Percentiles rank a stretch among this genome's conserved stretches.
phyloP scores from a whole-genome alignment of 2,329 filamentous ascomycete species.

The Huntiella omanensis region DNA sequence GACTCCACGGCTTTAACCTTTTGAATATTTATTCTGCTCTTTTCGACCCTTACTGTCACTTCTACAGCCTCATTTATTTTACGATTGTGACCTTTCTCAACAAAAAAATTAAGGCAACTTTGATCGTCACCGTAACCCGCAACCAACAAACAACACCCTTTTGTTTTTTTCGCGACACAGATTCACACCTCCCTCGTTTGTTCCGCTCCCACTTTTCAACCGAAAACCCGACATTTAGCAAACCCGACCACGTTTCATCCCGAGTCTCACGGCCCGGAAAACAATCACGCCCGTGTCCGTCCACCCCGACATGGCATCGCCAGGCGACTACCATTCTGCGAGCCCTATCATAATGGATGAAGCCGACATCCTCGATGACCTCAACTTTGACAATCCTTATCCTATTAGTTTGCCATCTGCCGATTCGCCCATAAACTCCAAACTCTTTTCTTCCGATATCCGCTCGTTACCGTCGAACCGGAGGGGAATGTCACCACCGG shows the following conservation, averaged over 20 bases:
- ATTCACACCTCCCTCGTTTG: background rate
- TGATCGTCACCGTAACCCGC: too few relatives aligned
- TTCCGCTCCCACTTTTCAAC: background rate
- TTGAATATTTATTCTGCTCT: too few relatives aligned
- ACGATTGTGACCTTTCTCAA: too few relatives aligned
- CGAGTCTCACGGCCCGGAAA: slow-evolving; percentile 2
- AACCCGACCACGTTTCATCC: background rate
- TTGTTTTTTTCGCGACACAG: background rate
- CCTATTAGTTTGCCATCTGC: slow-evolving; percentile 6
- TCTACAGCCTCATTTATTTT: too few relatives aligned
- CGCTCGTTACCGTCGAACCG: slow-evolving; percentile 5
- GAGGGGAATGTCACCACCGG: slow-evolving; percentile 10
- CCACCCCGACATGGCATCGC: slow-evolving; percentile 9
- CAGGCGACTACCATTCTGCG: slow-evolving; percentile 7
- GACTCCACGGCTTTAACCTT: too few relatives aligned
- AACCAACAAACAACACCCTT: too few relatives aligned
- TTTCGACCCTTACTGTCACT: too few relatives aligned
- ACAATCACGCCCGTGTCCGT: background rate
- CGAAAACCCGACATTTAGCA: background rate
- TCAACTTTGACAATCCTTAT: slow-evolving; percentile 10
- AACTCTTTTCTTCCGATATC: slow-evolving; percentile 8
- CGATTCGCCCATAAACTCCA: slow-evolving; percentile 1
- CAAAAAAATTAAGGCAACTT: too few relatives aligned
- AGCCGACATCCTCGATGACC: slow-evolving; percentile 5
- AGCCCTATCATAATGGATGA: slow-evolving; percentile 11